These are phyloP conservation scores for Kodamaea derodonti DNA, from an alignment of 1,139 yeast genomes.

Conservation along the genomic window DNA sequence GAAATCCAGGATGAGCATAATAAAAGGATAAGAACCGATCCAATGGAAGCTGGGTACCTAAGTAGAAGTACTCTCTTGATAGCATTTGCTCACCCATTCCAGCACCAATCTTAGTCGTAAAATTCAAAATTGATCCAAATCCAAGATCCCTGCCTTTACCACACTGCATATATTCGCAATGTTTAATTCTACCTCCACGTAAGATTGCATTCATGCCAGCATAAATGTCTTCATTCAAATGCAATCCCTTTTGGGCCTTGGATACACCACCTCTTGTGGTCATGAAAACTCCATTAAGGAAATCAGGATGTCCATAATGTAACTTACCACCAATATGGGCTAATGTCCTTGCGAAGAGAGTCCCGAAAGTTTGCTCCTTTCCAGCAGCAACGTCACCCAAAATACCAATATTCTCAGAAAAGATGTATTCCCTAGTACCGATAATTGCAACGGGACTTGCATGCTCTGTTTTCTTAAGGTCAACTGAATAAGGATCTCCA, in stretches of 20 bases:
- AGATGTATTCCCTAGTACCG: constrained; percentile 53
- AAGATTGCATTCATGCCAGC: constrained; percentile 54
- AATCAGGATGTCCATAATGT: constrained; percentile 58
- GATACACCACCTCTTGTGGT: constrained; percentile 55
- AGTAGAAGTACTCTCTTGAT: constrained; percentile 49
- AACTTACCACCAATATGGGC: constrained; percentile 55
- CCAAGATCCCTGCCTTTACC: constrained; percentile 58
- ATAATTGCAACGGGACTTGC: constrained; percentile 49
- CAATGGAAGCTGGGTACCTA: constrained; percentile 46
- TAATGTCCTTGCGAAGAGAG: constrained; percentile 51
- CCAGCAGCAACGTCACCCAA: constrained; percentile 58
- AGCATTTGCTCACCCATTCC: constrained; percentile 60
- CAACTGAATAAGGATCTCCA: constrained; percentile 30
- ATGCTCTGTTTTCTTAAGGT: constrained; percentile 19
- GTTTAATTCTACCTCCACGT: constrained; percentile 53
- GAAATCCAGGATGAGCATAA: constrained; percentile 58
- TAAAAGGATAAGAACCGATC: constrained; percentile 51
- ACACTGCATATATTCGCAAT: constrained; percentile 55
- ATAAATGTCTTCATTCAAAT: constrained; percentile 53
- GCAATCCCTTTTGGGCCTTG: constrained; percentile 53
- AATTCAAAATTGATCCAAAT: constrained; percentile 50
- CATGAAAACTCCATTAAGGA: constrained; percentile 47
- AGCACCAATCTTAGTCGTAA: constrained; percentile 54
- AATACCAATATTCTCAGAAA: constrained; percentile 52
- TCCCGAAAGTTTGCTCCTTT: constrained; percentile 56